Conservation (phyloP, 179 eudicot species). For the Camellia oleifera region DNA sequence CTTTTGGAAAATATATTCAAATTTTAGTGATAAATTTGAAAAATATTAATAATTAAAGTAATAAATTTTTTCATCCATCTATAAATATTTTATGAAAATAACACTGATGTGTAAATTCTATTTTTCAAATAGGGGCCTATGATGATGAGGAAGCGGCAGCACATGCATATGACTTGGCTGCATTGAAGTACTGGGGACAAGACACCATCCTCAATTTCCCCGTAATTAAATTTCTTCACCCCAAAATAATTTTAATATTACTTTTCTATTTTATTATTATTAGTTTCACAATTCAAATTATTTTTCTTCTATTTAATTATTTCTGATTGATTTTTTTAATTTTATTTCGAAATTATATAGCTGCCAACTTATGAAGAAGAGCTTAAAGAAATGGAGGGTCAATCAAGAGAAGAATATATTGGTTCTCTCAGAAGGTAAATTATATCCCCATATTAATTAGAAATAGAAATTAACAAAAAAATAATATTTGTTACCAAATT, state of each 20-base stretch:
- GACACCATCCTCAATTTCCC: constrained; percentile 56
- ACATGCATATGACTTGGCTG: constrained; percentile 73
- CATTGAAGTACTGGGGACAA: constrained; percentile 70
- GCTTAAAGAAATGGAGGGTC: constrained; percentile 49
- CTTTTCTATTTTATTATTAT: not conserved
- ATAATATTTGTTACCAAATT: not conserved
- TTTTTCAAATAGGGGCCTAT: constrained; percentile 51
- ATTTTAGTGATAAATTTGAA: no score
- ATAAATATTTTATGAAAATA: no score
- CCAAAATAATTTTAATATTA: not conserved
- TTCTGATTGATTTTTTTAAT: not conserved
- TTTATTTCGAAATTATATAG: constrained; percentile 21
- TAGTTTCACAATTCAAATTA: not conserved
- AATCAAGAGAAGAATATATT: constrained; percentile 65
- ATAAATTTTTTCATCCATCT: no score
- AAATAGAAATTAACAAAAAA: not conserved
- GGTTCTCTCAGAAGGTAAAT: constrained; percentile 58
- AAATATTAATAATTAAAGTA: no score
- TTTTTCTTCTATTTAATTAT: not conserved
- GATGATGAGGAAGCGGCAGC: constrained; percentile 71
- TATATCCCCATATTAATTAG: not conserved
- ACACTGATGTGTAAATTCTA: no score
- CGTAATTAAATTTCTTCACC: no score
- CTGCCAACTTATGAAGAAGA: constrained; percentile 46
- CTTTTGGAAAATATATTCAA: no score